Percentiles rank a stretch among this genome's conserved stretches.
These are phyloP conservation scores for Scleroderma citrinum DNA, from an alignment of 768 basidiomycete genomes.

Conservation along the genomic window DNA sequence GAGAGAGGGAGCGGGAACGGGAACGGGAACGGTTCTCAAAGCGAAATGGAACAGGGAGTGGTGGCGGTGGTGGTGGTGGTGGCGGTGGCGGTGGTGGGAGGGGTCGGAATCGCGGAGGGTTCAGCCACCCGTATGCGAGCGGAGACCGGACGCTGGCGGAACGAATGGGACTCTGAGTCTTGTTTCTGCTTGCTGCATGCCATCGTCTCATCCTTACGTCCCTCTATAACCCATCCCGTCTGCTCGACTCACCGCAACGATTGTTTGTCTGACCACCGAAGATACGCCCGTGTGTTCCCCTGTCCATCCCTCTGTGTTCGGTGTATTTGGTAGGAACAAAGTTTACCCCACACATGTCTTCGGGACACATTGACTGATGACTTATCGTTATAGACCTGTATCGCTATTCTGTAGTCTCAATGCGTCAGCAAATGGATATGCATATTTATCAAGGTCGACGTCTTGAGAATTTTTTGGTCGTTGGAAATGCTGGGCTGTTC, in stretches of 20 bases:
- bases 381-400: slow-evolving; percentile 26
- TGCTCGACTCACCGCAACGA: slow-evolving; percentile 12
- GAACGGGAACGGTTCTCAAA: slow-evolving; percentile 35
- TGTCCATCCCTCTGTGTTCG: slow-evolving; percentile 7
- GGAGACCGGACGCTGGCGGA: slow-evolving; percentile 82
- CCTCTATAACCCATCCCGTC: slow-evolving; percentile 3
- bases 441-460: slow-evolving; percentile 20
- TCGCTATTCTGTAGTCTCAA: slow-evolving; percentile 25
- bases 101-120: slow-evolving; percentile 27
- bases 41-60: slow-evolving; percentile 39
- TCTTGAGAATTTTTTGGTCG: too few species aligned
- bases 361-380: slow-evolving; percentile 31
- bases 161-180: slow-evolving; percentile 65
- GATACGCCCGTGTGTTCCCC: slow-evolving; percentile 9
- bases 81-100: slow-evolving; percentile 18
- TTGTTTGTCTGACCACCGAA: slow-evolving; percentile 18
- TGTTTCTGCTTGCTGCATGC: not conserved
- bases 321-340: slow-evolving; percentile 34
- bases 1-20: slow-evolving; percentile 29
- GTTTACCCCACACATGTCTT: slow-evolving; percentile 5
- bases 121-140: slow-evolving; percentile 29
- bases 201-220: slow-evolving; percentile 4
- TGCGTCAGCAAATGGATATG: slow-evolving; percentile 15
- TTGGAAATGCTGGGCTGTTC: too few species aligned
- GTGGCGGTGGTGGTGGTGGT: slow-evolving; percentile 30